phyloP scores from a whole-genome alignment of 2,329 filamentous ascomycete species.

The Gaeumannomyces sp. region DNA sequence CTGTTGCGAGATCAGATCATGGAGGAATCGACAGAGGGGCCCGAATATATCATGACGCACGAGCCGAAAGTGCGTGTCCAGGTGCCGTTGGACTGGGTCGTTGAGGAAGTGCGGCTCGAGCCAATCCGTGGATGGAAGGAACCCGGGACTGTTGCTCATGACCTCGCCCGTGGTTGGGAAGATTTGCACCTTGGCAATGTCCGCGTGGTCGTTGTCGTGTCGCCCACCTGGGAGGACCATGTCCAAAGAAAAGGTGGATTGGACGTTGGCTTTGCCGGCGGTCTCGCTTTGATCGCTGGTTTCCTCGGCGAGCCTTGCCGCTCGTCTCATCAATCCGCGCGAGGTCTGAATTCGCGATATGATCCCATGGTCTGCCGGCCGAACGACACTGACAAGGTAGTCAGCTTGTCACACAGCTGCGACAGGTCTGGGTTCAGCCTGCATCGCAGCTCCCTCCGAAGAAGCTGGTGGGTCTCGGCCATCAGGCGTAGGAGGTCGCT shows the following conservation, averaged over 20 bases:
- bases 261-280: too few species aligned
- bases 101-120: constrained; percentile 2
- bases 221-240: constrained; percentile 24
- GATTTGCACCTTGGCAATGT: constrained; percentile 36
- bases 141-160: constrained; percentile 27
- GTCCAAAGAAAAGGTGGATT: constrained; percentile 26
- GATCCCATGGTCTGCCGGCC: too few species aligned
- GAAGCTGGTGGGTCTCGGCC: background rate
- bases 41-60: constrained; percentile 50
- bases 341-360: too few species aligned
- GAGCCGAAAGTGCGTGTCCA: constrained; percentile 51
- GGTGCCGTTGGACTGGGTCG: constrained; percentile 33
- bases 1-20: background rate
- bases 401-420: background rate
- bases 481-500: background rate
- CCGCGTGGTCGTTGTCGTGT: constrained; percentile 39
- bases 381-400: background rate
- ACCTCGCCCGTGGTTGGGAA: constrained; percentile 39
- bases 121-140: constrained; percentile 27
- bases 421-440: constrained; percentile 2
- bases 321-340: too few species aligned
- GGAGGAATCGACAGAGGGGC: constrained; percentile 37
- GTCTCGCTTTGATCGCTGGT: too few species aligned
- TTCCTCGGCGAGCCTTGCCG: too few species aligned
- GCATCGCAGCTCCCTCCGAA: background rate